Percentiles rank a stretch among this genome's conserved stretches.
Evolutionary conservation across 805 yeast genomes (phyloP).

Genomic region (Barnettozyma pratensis): DNA sequence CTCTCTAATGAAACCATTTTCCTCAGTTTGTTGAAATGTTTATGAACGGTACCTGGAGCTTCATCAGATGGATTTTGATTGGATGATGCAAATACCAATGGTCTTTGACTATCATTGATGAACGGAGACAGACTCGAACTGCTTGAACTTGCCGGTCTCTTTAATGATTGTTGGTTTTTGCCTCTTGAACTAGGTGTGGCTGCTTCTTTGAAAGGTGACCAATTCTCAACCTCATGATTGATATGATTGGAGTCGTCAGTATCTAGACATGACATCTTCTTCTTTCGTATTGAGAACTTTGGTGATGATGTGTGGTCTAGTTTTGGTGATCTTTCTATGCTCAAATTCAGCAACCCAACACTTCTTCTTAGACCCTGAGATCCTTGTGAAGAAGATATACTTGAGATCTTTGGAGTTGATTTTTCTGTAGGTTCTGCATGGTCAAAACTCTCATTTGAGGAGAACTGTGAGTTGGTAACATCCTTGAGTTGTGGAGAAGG

Average conservation of each 20-base stretch:
- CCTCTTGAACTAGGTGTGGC: constrained; percentile 19
- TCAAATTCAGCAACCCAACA: constrained; percentile 46
- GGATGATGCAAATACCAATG: constrained; percentile 16
- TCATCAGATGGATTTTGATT: constrained; percentile 12
- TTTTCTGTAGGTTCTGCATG: constrained; percentile 6
- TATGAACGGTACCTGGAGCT: constrained; percentile 25
- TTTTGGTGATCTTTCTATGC: constrained; percentile 35
- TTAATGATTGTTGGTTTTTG: constrained; percentile 11
- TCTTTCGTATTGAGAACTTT: constrained; percentile 18
- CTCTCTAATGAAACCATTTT: constrained; percentile 24
- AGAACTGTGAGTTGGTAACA: constrained; percentile 8
- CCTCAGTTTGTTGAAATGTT: constrained; percentile 25
- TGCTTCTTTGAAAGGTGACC: constrained; percentile 28
- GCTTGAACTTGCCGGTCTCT: constrained; percentile 27
- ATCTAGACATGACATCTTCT: constrained; percentile 14
- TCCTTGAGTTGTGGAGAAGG: constrained; percentile 24
- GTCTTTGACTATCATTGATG: constrained; percentile 22
- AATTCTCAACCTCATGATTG: constrained; percentile 24
- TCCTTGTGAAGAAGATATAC: constrained; percentile 24
- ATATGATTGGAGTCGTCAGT: constrained; percentile 17
- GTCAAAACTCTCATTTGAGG: constrained; percentile 6
- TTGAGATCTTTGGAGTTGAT: constrained; percentile 20
- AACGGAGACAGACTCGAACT: constrained; percentile 24
- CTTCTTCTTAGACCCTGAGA: constrained; percentile 42
- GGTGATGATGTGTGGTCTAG: constrained; percentile 17